Evolutionary conservation across 169 alveolate genomes (phyloP), one percentile per base, ranked within the genome.

Genomic region (Cystoisospora suis): DNA sequence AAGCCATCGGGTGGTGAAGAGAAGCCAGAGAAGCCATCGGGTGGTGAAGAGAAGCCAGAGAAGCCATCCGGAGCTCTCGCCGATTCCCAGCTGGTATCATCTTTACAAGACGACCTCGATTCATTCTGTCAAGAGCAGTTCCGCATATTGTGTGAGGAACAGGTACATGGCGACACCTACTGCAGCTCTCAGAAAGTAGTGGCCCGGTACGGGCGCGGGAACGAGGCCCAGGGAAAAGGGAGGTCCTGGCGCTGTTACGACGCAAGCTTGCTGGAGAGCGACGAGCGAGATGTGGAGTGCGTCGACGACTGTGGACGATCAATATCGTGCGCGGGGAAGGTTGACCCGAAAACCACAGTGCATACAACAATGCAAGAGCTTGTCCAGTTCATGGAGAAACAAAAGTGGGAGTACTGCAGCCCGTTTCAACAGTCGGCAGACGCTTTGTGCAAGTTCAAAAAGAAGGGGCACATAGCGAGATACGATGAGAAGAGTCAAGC

Each of bases 161-260:
- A n/a, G 1, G 56, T 0, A 34, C 36, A 17, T 27, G 38, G 53
- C 47, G 23, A 34, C 83, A 2, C 27, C 32, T 72, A 12, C 27
- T 72, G 83, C 83, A 72, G 36, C 17, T 46, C 32, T 17, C 1
- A 12, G 42, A 17, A 27, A 9, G 83, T 53, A 23, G 83, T 72
- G 1, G 83, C 83, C 6, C 1, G 83, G 46, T 40, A 40, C 32
- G 83, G 53, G 15, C 56, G 58, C 23, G 4, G n/a, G n/a, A n/a
- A n/a, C n/a, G n/a, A 27, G 7, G n/a, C n/a, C n/a, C 58, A n/a
- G 6, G 83, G 53, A 5, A 0, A 17, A 7, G 42, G 27, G 1
- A 56, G 42, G 15, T 34, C 58, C 32, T 72, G 83, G 83, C 1
- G 83, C 42, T 72, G 83, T 34, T 72, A 72, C 83, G 83, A 72